Conservation (phyloP, 2,329 filamentous ascomycete genomes). For the Botrytis squamosa region DNA sequence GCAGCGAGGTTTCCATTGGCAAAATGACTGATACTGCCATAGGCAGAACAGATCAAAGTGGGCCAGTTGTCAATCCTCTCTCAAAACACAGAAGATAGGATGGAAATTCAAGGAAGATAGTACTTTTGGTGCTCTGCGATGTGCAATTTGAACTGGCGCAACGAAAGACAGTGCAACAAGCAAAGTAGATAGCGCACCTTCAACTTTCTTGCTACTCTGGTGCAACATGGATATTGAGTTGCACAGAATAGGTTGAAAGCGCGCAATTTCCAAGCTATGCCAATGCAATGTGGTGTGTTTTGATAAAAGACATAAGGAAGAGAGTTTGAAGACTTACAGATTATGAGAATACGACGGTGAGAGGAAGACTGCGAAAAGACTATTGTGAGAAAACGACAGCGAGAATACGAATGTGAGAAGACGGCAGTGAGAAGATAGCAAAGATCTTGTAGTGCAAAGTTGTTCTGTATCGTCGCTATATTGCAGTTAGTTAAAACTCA, state of each 20-base stretch:
- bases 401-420: neutral
- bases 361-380: neutral
- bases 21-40: neutral
- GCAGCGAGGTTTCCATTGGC: no score
- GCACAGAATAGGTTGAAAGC: neutral
- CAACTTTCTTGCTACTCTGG: neutral
- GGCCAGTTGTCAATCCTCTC: neutral
- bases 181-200: neutral
- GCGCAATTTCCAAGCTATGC: neutral
- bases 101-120: neutral
- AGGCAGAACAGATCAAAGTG: neutral
- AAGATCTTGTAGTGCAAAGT: neutral
- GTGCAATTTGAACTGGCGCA: neutral
- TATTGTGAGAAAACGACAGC: fast-evolving
- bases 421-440: neutral
- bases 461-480: neutral
- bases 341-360: neutral
- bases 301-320: neutral
- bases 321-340: neutral
- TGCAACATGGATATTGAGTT: neutral
- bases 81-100: neutral
- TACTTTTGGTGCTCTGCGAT: neutral
- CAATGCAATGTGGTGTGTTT: neutral
- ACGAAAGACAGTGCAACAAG: neutral
- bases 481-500: neutral